Conservation (phyloP, 345 rosid species). For the Euphorbia tirucalli region DNA sequence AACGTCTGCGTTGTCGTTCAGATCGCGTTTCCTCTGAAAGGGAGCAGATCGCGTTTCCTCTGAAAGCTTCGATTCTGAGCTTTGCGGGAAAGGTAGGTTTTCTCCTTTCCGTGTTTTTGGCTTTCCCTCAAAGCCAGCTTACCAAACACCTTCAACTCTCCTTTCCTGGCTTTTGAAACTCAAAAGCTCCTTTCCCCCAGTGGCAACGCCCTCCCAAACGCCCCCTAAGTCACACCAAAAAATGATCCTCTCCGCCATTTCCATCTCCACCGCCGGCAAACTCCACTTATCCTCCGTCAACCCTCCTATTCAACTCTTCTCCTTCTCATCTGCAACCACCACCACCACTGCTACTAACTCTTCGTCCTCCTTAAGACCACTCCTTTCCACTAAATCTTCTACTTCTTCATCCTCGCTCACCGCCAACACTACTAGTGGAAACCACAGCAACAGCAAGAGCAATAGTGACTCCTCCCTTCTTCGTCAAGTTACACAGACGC, state of each 20-base stretch:
- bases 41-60: too few species aligned
- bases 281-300: slow-evolving; percentile 22
- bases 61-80: too few species aligned
- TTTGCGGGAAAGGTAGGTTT: too few species aligned
- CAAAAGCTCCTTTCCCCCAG: too few species aligned
- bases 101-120: too few species aligned
- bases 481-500: slow-evolving; percentile 48
- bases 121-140: too few species aligned
- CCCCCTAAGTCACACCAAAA: too few species aligned
- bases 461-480: slow-evolving; percentile 18
- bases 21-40: too few species aligned
- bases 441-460: not conserved
- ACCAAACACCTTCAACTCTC: too few species aligned
- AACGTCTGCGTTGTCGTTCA: too few species aligned
- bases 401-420: slow-evolving; percentile 23
- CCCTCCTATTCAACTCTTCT: slow-evolving; percentile 12
- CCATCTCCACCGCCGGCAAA: slow-evolving; percentile 18
- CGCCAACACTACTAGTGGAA: slow-evolving; percentile 4
- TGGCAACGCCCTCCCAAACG: too few species aligned
- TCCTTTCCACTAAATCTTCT: slow-evolving; percentile 12
- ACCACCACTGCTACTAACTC: slow-evolving; percentile 14
- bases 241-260: slow-evolving; percentile 55
- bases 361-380: slow-evolving; percentile 20
- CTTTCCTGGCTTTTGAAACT: too few species aligned
- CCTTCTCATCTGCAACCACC: slow-evolving; percentile 20